Conservation (phyloP, 1,284 basidiomycete genomes). For the Psilocybe mexicana region DNA sequence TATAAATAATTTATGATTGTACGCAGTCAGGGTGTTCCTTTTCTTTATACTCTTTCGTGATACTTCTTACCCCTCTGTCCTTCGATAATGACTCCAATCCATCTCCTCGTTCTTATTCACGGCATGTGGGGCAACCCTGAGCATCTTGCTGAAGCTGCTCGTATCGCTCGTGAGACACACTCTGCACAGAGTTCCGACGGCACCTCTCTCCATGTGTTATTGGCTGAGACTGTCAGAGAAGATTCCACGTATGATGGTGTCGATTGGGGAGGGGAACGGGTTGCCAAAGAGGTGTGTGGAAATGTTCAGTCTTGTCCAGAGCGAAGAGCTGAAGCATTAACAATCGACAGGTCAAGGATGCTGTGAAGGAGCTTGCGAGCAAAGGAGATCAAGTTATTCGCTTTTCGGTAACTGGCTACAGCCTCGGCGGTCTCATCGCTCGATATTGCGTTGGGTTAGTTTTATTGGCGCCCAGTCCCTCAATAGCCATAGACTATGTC, state of each 20-base stretch:
- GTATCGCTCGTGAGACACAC: slow-evolving; percentile 37
- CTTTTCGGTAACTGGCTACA: slow-evolving; percentile 80
- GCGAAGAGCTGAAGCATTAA: background rate
- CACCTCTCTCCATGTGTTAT: slow-evolving; percentile 46
- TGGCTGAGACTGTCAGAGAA: slow-evolving; percentile 54
- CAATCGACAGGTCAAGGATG: slow-evolving; percentile 46
- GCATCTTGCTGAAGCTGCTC: slow-evolving; percentile 39
- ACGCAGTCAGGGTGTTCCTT: background rate
- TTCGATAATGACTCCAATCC: slow-evolving; percentile 33
- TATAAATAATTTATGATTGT: background rate
- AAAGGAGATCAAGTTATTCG: slow-evolving; percentile 57
- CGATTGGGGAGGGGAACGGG: slow-evolving; percentile 72
- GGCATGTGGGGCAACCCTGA: slow-evolving; percentile 83
- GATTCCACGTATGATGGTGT: slow-evolving; percentile 74
- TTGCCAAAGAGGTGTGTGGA: slow-evolving; percentile 61
- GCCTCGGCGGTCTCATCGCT: slow-evolving; percentile 77
- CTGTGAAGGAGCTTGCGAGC: slow-evolving; percentile 52
- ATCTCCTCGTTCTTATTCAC: slow-evolving; percentile 74
- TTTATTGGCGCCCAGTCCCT: background rate
- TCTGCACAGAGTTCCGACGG: slow-evolving; percentile 26
- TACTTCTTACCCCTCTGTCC: background rate
- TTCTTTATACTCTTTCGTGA: background rate
- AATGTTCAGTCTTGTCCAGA: background rate
- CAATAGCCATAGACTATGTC: background rate
- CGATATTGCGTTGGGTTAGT: slow-evolving; percentile 75